A percentile compares a stretch with the other conserved stretches of the same genome.
Conservation (phyloP, 2,329 filamentous ascomycete species). For the Aspergillus novofumigatus region DNA sequence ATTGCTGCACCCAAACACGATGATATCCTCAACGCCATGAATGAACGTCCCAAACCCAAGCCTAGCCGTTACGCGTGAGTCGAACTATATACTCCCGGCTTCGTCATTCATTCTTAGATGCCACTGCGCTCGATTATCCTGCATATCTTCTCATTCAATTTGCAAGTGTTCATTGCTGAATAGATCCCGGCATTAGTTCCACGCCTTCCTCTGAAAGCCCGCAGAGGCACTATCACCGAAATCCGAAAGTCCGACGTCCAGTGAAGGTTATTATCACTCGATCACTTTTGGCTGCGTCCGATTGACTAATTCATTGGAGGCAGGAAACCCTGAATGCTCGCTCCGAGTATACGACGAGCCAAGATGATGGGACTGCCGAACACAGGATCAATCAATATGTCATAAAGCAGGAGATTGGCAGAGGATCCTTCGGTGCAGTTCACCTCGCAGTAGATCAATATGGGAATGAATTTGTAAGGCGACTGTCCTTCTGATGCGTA, state of each 20-base stretch:
- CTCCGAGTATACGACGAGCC: slow-evolving; percentile 80
- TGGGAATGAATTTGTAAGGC: slow-evolving; percentile 82
- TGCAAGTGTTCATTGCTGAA: slow-evolving; percentile 9
- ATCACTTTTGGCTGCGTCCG: background rate
- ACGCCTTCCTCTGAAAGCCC: slow-evolving; percentile 58
- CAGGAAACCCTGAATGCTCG: slow-evolving; percentile 89
- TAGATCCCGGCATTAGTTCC: slow-evolving; percentile 41
- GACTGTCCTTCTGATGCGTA: background rate
- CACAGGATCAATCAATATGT: slow-evolving; percentile 93
- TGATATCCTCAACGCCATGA: slow-evolving; percentile 13
- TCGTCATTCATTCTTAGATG: background rate
- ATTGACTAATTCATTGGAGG: slow-evolving; percentile 1
- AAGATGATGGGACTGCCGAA: slow-evolving; percentile 73
- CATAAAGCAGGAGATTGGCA: slow-evolving; percentile 92
- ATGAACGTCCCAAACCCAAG: slow-evolving; percentile 10
- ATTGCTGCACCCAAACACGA: slow-evolving; percentile 15
- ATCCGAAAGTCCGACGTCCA: slow-evolving; percentile 55
- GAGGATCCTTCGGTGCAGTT: slow-evolving; percentile 91
- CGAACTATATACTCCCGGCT: background rate
- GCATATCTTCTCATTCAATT: background rate
- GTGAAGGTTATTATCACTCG: slow-evolving; percentile 52
- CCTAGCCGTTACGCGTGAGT: slow-evolving; percentile 27
- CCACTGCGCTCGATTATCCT: background rate
- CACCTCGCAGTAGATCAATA: slow-evolving; percentile 87
- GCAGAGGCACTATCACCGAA: slow-evolving; percentile 61